Percentiles rank a stretch among this genome's conserved stretches.
phyloP scores from a whole-genome alignment of 345 rosid genomes.

The Citrus australasica region DNA sequence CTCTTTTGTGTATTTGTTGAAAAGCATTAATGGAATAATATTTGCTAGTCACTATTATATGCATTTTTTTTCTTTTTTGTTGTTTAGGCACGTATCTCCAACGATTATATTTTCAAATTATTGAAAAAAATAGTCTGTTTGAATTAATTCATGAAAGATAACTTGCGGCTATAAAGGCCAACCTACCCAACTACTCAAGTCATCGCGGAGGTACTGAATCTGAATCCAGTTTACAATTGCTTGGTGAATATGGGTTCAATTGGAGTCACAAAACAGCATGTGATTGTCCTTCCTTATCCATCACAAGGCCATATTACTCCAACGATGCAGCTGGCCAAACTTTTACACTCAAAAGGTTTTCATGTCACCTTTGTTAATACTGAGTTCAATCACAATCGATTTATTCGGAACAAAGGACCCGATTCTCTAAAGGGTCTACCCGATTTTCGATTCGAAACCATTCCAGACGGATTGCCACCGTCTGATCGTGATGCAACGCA shows the following conservation, averaged over 20 bases:
- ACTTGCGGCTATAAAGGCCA: too few relatives aligned
- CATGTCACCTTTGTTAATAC: slow-evolving; percentile 43
- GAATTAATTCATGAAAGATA: too few relatives aligned
- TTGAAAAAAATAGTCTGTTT: too few relatives aligned
- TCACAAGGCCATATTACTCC: slow-evolving; percentile 38
- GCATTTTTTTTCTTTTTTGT: too few relatives aligned
- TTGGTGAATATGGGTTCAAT: neutral
- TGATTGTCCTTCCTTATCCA: slow-evolving; percentile 26
- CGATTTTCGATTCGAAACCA: slow-evolving; percentile 28
- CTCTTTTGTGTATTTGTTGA: too few relatives aligned
- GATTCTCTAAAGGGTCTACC: neutral
- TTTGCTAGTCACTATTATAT: too few relatives aligned
- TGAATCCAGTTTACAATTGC: neutral
- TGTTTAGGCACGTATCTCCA: too few relatives aligned
- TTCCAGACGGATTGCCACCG: slow-evolving; percentile 28
- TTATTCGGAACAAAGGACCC: slow-evolving; percentile 25
- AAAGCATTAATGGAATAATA: too few relatives aligned
- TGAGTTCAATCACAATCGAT: slow-evolving; percentile 29
- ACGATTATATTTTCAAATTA: too few relatives aligned
- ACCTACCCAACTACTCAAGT: too few relatives aligned
- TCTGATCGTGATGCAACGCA: slow-evolving; percentile 28
- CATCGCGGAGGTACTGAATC: too few relatives aligned
- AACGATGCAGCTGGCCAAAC: slow-evolving; percentile 29
- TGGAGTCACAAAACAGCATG: neutral
- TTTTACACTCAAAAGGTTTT: slow-evolving; percentile 31